phyloP scores from a whole-genome alignment of 2,329 filamentous ascomycete species.

The Exophiala sp. region DNA sequence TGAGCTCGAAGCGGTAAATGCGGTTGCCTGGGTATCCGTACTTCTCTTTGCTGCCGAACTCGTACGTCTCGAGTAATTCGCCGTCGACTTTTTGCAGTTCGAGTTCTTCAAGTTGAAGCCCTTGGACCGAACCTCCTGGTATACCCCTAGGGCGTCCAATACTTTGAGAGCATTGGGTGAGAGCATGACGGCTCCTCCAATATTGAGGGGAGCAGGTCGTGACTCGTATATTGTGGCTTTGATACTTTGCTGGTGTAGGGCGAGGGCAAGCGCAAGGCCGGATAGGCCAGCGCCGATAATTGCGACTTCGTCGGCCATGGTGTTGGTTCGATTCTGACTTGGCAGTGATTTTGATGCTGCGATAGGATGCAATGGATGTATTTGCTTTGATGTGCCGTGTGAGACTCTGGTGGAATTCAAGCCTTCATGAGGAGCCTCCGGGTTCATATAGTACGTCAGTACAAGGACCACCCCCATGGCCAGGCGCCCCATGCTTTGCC shows the following conservation, averaged over 20 bases:
- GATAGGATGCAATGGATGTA: too few species aligned
- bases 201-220: conserved; percentile 43
- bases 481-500: too few species aligned
- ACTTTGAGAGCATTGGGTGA: conserved; percentile 58
- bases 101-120: conserved; percentile 51
- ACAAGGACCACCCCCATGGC: too few species aligned
- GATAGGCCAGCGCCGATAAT: conserved; percentile 50
- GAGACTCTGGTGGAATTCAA: too few species aligned
- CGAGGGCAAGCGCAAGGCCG: conserved; percentile 55
- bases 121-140: conserved; percentile 42
- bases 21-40: conserved; percentile 55
- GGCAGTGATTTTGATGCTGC: background rate
- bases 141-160: conserved; percentile 51
- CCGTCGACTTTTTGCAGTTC: conserved; percentile 44
- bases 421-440: too few species aligned
- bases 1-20: conserved; percentile 53
- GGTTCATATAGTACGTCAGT: too few species aligned
- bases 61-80: conserved; percentile 31
- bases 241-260: conserved; percentile 52
- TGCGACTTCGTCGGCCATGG: conserved; percentile 33
- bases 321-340: background rate
- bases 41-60: conserved; percentile 31
- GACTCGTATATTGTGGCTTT: conserved; percentile 52
- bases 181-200: conserved; percentile 57
- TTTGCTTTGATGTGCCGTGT: too few species aligned